phyloP scores from a whole-genome alignment of 1,139 yeast species.

The Candida sanyaensis region DNA sequence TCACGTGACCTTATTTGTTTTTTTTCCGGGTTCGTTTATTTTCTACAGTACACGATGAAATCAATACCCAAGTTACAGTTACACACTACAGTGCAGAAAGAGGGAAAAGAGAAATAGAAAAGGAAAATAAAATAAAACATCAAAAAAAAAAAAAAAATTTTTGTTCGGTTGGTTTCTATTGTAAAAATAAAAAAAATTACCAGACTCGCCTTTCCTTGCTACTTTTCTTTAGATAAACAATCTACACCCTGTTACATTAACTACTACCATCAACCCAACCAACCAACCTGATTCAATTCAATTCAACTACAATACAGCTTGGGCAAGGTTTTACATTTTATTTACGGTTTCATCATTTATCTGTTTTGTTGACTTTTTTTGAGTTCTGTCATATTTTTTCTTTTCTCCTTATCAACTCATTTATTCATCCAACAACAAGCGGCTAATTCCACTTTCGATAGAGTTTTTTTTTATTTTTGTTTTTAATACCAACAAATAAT shows the following conservation, averaged over 20 bases:
- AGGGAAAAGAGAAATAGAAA: too few species aligned
- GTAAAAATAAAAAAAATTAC: neutral
- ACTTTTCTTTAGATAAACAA: neutral
- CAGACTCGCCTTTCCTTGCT: conserved; percentile 2
- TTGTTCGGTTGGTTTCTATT: too few species aligned
- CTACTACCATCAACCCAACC: neutral
- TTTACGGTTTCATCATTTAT: neutral
- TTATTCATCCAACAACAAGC: neutral
- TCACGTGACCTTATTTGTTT: too few species aligned
- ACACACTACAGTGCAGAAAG: too few species aligned
- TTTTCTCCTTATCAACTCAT: conserved; percentile 1
- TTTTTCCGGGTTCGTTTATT: too few species aligned
- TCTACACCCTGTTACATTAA: neutral
- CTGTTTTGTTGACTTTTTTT: neutral
- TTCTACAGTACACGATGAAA: too few species aligned
- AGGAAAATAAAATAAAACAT: too few species aligned
- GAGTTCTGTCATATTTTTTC: neutral
- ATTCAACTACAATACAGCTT: neutral
- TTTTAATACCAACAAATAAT: neutral
- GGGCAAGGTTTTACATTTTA: neutral
- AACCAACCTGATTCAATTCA: neutral
- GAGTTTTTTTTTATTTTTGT: neutral
- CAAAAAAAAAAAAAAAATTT: too few species aligned
- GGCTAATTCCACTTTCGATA: neutral
- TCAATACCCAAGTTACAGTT: too few species aligned